Evolutionary conservation across 345 rosid genomes (phyloP).

Genomic region (Dipteronia dyeriana): DNA sequence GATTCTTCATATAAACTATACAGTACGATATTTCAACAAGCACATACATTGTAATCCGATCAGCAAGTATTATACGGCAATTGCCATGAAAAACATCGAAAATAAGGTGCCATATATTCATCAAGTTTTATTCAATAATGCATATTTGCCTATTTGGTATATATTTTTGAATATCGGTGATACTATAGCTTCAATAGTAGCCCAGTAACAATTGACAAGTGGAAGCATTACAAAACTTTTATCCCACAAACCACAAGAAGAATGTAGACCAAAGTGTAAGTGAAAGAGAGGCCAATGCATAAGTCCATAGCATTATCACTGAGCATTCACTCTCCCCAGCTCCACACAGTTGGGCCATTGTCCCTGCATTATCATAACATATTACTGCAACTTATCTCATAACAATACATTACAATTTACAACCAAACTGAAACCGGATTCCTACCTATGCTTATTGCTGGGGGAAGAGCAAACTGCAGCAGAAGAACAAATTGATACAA

Average conservation of each 20-base stretch:
- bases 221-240: background rate
- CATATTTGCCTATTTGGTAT: too few relatives aligned
- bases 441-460: conserved; percentile 53
- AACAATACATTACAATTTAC: background rate
- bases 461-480: conserved; percentile 56
- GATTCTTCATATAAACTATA: too few relatives aligned
- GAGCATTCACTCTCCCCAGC: conserved; percentile 45
- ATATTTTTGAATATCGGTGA: too few relatives aligned
- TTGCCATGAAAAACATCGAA: too few relatives aligned
- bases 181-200: too few relatives aligned
- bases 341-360: conserved; percentile 42
- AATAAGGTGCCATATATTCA: too few relatives aligned
- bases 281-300: conserved; percentile 36
- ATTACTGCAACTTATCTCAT: background rate
- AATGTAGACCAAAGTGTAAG: conserved; percentile 50
- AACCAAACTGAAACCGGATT: background rate
- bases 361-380: conserved; percentile 28
- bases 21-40: too few relatives aligned
- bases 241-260: conserved; percentile 43
- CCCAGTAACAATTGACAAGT: background rate
- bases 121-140: too few relatives aligned
- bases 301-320: conserved; percentile 42
- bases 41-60: too few relatives aligned
- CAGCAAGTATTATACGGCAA: too few relatives aligned
- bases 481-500: conserved; percentile 53